Conservation (phyloP, 345 rosid genomes). For the Eucalyptus pauciflora region DNA sequence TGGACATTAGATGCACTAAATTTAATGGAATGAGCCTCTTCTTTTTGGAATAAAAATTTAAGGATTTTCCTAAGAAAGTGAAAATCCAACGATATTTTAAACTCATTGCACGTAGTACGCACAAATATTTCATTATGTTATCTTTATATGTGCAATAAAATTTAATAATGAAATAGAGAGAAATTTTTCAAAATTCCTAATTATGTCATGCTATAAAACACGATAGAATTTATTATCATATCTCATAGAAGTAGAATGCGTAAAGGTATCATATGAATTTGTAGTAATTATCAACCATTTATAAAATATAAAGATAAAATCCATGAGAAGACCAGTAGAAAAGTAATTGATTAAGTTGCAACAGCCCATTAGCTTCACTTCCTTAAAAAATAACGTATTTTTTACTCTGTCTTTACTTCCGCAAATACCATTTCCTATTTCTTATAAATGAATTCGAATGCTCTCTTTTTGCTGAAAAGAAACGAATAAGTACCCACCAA, state of each 20-base stretch:
- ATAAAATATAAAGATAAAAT: background rate
- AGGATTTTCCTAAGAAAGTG: background rate
- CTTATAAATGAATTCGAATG: background rate
- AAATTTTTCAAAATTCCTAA: background rate
- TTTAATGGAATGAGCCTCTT: background rate
- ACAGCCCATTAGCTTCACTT: background rate
- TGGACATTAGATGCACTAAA: background rate
- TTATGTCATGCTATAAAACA: background rate
- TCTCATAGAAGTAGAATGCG: background rate
- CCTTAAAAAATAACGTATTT: background rate
- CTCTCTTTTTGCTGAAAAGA: background rate
- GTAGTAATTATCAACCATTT: background rate
- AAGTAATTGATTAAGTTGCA: background rate
- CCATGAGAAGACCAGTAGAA: background rate
- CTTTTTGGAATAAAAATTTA: background rate
- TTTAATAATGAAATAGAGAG: background rate
- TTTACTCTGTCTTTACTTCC: background rate
- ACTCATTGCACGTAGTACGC: background rate
- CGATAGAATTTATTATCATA: background rate
- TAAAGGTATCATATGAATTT: background rate
- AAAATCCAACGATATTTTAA: background rate
- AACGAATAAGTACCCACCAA: background rate
- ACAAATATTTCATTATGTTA: background rate
- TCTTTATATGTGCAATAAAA: background rate
- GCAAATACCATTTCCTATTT: background rate